phyloP scores from a whole-genome alignment of 2,329 filamentous ascomycete genomes.

The Aureobasidium vineae region DNA sequence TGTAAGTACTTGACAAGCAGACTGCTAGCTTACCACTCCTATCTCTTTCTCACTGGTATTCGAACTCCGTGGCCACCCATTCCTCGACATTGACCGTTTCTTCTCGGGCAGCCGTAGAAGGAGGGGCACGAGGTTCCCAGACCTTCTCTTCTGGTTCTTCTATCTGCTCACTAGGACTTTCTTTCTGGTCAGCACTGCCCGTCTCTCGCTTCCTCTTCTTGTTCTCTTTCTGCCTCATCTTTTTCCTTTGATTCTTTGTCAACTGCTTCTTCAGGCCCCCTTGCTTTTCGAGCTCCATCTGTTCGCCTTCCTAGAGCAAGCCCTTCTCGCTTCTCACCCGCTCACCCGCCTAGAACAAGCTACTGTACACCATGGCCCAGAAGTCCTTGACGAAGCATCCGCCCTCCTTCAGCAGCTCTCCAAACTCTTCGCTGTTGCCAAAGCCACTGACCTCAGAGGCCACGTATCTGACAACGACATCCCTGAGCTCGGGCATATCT shows the following conservation, averaged over 20 bases:
- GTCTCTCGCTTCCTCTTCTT: neutral
- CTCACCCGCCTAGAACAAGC: neutral
- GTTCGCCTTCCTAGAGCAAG: too few relatives aligned
- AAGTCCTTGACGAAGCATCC: constrained; percentile 14
- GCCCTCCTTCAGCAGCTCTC: neutral
- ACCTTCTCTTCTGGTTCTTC: neutral
- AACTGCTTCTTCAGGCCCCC: neutral
- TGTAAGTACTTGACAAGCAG: neutral
- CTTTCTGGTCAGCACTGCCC: neutral
- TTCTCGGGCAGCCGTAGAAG: too few relatives aligned
- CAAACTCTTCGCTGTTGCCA: neutral
- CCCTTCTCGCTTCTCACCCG: neutral
- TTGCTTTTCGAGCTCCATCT: neutral
- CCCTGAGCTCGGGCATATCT: constrained; percentile 4
- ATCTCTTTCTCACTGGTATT: neutral
- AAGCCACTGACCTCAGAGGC: constrained; percentile 9
- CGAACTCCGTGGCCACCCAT: neutral
- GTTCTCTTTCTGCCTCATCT: neutral
- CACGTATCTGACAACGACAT: constrained; percentile 3
- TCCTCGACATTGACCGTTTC: neutral
- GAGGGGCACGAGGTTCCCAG: too few relatives aligned
- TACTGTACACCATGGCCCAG: neutral
- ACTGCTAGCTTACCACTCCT: neutral
- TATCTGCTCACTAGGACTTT: neutral
- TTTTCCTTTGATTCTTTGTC: neutral